Evolutionary conservation across 768 basidiomycete genomes (phyloP).

Genomic region (Leccinellum luteum): DNA sequence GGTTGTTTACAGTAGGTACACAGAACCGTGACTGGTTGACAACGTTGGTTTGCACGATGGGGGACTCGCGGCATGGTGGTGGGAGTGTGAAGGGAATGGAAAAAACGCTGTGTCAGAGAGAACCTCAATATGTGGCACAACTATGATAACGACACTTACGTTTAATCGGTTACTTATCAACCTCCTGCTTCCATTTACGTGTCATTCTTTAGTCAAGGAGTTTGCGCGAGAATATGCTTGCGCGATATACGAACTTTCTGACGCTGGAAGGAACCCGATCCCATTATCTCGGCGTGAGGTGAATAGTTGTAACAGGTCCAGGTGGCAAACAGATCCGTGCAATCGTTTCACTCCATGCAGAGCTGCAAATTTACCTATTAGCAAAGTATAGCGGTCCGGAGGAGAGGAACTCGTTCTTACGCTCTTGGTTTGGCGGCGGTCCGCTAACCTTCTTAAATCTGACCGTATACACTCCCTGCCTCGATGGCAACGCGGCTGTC

Average conservation of each 20-base stretch:
- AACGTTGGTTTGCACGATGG: no score
- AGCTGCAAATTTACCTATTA: constrained; percentile 20
- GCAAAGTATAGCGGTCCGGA: not conserved
- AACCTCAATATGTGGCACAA: no score
- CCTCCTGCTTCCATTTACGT: no score
- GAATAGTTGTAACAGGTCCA: constrained; percentile 93
- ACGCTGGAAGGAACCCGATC: constrained; percentile 84
- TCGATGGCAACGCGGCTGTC: constrained; percentile 60
- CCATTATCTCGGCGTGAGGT: constrained; percentile 83
- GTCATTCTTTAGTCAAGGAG: no score
- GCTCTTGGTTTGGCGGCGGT: constrained; percentile 61
- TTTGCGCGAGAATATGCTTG: constrained; percentile 89
- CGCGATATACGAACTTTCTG: constrained; percentile 97
- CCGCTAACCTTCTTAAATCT: constrained; percentile 93
- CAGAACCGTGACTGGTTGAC: no score
- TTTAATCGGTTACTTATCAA: no score
- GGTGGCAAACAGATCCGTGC: constrained; percentile 84
- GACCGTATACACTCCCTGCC: constrained; percentile 88
- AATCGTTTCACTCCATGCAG: constrained; percentile 37
- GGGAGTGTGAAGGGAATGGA: no score
- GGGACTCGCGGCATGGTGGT: no score
- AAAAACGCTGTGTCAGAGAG: no score
- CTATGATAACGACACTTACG: no score
- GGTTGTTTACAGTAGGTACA: no score
- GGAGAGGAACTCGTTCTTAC: constrained; percentile 43